Evolutionary conservation across 108 stramenopile genomes (phyloP).

Genomic region (Cyclotella choctawhatcheeana): DNA sequence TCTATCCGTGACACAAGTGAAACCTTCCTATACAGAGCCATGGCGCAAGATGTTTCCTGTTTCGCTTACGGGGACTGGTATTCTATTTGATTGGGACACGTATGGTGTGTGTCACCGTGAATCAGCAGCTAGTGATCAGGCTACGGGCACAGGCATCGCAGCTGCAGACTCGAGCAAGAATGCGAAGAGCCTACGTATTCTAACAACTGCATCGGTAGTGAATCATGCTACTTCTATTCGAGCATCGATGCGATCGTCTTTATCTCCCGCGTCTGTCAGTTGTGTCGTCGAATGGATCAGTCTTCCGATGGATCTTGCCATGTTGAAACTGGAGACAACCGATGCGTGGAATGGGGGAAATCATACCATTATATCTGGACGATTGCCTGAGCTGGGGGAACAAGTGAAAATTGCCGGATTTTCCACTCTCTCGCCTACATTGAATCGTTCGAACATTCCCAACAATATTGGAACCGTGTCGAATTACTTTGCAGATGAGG

Average conservation of each 20-base stretch:
- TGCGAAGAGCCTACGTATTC: neutral
- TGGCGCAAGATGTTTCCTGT: slow-evolving; percentile 23
- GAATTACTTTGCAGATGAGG: slow-evolving; percentile 14
- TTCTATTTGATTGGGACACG: slow-evolving; percentile 5
- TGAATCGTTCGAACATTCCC: neutral
- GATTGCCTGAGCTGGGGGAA: slow-evolving; percentile 20
- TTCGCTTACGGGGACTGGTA: slow-evolving; percentile 13
- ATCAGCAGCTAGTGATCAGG: neutral
- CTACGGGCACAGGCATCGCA: no score
- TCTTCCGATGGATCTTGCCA: slow-evolving; percentile 33
- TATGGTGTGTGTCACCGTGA: neutral
- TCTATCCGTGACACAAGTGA: slow-evolving; percentile 20
- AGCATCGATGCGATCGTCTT: slow-evolving; percentile 15
- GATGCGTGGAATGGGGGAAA: neutral
- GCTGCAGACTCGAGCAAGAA: neutral
- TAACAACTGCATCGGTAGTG: slow-evolving; percentile 61
- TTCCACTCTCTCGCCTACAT: neutral
- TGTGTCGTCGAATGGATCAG: slow-evolving; percentile 27
- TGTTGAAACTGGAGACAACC: slow-evolving; percentile 7
- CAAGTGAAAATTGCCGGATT: slow-evolving; percentile 12
- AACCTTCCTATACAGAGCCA: slow-evolving; percentile 30
- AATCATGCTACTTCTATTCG: slow-evolving; percentile 59
- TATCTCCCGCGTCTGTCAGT: slow-evolving; percentile 5
- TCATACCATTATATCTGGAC: neutral
- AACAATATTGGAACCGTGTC: slow-evolving; percentile 6